Conservation (phyloP, 2,329 filamentous ascomycete species). For the Ambrosiella xylebori region DNA sequence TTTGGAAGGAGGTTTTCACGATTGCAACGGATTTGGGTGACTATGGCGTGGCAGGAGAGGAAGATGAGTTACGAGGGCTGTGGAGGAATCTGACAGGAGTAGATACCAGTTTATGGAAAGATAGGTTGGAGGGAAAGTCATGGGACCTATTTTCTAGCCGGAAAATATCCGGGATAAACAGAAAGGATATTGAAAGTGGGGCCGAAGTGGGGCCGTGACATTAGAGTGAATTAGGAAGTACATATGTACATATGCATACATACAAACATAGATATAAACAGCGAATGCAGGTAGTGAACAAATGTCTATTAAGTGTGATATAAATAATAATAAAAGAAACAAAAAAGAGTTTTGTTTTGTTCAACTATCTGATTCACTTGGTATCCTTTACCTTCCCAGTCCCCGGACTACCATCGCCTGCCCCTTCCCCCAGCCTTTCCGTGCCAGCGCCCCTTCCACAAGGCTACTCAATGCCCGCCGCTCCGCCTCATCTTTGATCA, state of each 20-base stretch:
- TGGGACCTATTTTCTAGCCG: neutral
- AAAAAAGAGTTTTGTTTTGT: too few species aligned
- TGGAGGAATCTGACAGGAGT: neutral
- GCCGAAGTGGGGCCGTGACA: neutral
- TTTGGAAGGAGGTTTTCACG: slow-evolving; percentile 18
- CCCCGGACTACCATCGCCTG: neutral
- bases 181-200: neutral
- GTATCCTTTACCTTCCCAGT: neutral
- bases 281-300: too few species aligned
- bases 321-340: too few species aligned
- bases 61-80: neutral
- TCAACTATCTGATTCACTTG: neutral
- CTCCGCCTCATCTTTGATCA: slow-evolving; percentile 2
- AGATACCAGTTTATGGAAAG: neutral
- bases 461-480: neutral
- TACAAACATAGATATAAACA: too few species aligned
- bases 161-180: neutral
- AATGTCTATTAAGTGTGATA: too few species aligned
- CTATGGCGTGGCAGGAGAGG: slow-evolving; percentile 16
- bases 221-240: too few species aligned
- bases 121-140: neutral
- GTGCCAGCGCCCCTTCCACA: neutral
- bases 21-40: slow-evolving; percentile 19
- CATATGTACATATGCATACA: too few species aligned
- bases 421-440: neutral